phyloP scores from a whole-genome alignment of 768 basidiomycete genomes.

The Lactifluus hygrophoroides region DNA sequence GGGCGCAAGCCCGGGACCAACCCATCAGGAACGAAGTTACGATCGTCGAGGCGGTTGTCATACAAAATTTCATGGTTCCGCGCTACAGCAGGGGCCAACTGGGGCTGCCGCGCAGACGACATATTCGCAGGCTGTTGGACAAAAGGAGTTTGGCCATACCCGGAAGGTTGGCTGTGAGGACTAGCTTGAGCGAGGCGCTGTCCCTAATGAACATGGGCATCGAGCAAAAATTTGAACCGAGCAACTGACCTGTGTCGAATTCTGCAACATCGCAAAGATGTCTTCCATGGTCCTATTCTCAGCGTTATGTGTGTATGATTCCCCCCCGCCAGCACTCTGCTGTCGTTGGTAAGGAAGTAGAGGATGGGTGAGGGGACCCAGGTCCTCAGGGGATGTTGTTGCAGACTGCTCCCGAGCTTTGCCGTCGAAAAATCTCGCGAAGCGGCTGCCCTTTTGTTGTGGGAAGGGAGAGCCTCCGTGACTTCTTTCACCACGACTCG shows the following conservation, averaged over 20 bases:
- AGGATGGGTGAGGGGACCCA: constrained; percentile 37
- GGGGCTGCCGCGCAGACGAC: constrained; percentile 28
- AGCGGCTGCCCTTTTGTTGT: constrained; percentile 65
- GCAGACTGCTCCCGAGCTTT: constrained; percentile 43
- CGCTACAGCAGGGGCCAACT: constrained; percentile 31
- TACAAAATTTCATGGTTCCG: constrained; percentile 61
- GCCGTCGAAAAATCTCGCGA: constrained; percentile 83
- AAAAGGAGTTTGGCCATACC: constrained; percentile 23
- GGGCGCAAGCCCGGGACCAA: constrained; percentile 79
- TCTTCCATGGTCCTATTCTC: constrained; percentile 68
- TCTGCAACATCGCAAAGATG: constrained; percentile 72
- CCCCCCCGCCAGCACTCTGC: constrained; percentile 37
- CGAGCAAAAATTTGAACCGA: constrained; percentile 15
- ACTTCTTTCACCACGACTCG: constrained; percentile 20
- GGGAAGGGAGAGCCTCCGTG: constrained; percentile 37
- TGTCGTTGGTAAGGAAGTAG: constrained; percentile 32
- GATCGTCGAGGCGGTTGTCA: constrained; percentile 65
- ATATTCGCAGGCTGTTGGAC: constrained; percentile 26
- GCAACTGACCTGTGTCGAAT: constrained; percentile 57
- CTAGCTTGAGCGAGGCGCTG: constrained; percentile 17
- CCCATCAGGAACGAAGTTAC: constrained; percentile 74
- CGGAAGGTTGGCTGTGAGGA: constrained; percentile 21
- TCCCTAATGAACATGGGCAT: constrained; percentile 6
- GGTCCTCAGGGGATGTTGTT: constrained; percentile 28
- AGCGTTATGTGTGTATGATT: constrained; percentile 30